Percentiles rank a stretch among this genome's conserved stretches.
Conservation (phyloP, 192 early-diverging fungal genomes). For the Umbelopsis ramanniana region DNA sequence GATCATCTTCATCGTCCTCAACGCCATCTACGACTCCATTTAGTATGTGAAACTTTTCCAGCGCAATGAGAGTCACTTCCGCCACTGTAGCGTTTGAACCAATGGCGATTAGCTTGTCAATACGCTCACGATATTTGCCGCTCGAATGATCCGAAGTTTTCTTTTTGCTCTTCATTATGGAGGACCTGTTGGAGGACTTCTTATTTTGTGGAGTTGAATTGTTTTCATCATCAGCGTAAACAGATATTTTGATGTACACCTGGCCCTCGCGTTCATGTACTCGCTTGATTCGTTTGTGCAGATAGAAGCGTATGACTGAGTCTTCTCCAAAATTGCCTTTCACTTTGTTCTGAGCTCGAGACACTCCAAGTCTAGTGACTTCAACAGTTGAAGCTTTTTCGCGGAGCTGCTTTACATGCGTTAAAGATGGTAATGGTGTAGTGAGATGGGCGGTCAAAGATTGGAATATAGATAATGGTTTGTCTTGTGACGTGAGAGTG, state of each 20-base stretch:
- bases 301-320: conserved; percentile 52
- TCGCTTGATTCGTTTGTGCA: conserved; percentile 53
- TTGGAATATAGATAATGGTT: conserved; percentile 58
- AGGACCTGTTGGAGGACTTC: conserved; percentile 13
- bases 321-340: conserved; percentile 39
- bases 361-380: conserved; percentile 37
- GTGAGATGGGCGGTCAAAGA: conserved; percentile 53
- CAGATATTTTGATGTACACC: conserved; percentile 42
- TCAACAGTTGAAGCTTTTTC: conserved; percentile 28
- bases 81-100: conserved; percentile 46
- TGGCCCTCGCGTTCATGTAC: conserved; percentile 35
- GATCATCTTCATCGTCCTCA: conserved; percentile 20
- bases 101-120: conserved; percentile 49
- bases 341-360: conserved; percentile 28
- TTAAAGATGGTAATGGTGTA: conserved; percentile 55
- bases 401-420: conserved; percentile 33
- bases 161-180: conserved; percentile 24
- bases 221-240: conserved; percentile 25
- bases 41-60: conserved; percentile 56
- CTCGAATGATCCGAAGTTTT: neutral
- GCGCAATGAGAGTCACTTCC: conserved; percentile 46
- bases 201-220: neutral
- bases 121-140: conserved; percentile 26
- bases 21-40: conserved; percentile 50
- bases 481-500: conserved; percentile 52